Evolutionary conservation across 176 grass and related monocot genomes (phyloP), one percentile per base, ranked within the genome.

Genomic region (Juncus inflexus): DNA sequence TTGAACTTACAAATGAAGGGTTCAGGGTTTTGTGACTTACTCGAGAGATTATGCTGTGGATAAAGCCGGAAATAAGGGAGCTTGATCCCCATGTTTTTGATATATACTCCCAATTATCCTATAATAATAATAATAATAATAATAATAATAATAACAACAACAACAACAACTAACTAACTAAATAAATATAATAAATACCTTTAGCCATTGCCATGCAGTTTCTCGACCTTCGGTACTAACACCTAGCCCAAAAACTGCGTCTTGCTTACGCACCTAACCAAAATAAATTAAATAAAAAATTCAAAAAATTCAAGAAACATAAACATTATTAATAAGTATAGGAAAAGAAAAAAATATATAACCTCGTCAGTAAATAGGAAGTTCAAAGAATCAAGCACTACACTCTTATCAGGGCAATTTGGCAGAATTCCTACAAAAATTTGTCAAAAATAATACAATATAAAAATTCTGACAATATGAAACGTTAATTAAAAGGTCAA

Each of bases 331-430:
- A 2, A 50, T 12, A 15, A 12, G 43, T 49, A 8, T 65, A 50
- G 15, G 19, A 13, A 13, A 61, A 64, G 10, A 63, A 37, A 63
- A 52, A 1, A 73, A 58, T n/a, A 12, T 5, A 73, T 61, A 74
- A 95, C 90, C 90, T 90, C 77, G 55, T 77, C 55, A 40, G 77
- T 77, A 37, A 95, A 83, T 15, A 90, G 12, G 40, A 95, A 86
- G 65, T 95, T 90, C 76, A 95, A 61, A 52, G 83, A 78, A 56
- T 86, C 90, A 39, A 95, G 79, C 60, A 86, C 77, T 38, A 95
- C 83, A 71, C 67, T 74, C 47, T 75, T 86, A 81, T 95, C 90
- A 72, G 43, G 55, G 70, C 74, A 84, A 83, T 37, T 71, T 57
- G 78, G 70, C 68, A 90, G 67, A 50, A 42, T 60, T 36, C 71